phyloP scores from a whole-genome alignment of 1,284 basidiomycete genomes.

The Amylostereum areolatum region DNA sequence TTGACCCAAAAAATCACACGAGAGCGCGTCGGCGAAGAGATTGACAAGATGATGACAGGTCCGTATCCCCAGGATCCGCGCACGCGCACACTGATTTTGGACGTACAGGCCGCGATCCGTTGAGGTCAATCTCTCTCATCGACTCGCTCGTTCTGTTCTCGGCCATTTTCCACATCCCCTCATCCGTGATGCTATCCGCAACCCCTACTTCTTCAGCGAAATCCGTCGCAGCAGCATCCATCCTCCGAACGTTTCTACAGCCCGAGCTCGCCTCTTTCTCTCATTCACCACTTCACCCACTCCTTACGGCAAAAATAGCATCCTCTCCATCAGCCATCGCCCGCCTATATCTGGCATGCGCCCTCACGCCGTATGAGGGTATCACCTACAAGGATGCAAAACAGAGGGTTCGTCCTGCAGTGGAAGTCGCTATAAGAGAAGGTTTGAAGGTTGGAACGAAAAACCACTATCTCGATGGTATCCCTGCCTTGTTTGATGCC shows the following conservation, averaged over 20 bases:
- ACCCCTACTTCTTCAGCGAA: slow-evolving; percentile 27
- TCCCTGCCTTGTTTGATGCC: slow-evolving; percentile 65
- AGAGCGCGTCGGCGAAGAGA: slow-evolving; percentile 87
- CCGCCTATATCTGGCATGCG: slow-evolving; percentile 70
- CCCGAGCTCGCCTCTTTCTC: slow-evolving; percentile 13
- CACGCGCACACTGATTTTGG: slow-evolving; percentile 1
- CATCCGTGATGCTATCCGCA: slow-evolving; percentile 40
- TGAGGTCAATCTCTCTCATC: slow-evolving; percentile 71
- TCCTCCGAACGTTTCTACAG: slow-evolving; percentile 49
- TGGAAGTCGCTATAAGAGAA: slow-evolving; percentile 73
- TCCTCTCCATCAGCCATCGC: slow-evolving; percentile 39
- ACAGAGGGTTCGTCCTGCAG: slow-evolving; percentile 48
- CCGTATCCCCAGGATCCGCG: slow-evolving; percentile 1
- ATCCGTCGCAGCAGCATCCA: slow-evolving; percentile 51
- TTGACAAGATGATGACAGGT: slow-evolving; percentile 91
- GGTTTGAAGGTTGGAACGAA: slow-evolving; percentile 81
- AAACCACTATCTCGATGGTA: slow-evolving; percentile 70
- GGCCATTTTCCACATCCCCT: slow-evolving; percentile 63
- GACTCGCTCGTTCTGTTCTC: slow-evolving; percentile 63
- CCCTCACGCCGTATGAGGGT: slow-evolving; percentile 58
- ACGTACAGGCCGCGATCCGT: slow-evolving; percentile 64
- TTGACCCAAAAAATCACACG: slow-evolving; percentile 77
- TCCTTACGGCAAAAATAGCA: slow-evolving; percentile 33
- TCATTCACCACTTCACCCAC: slow-evolving; percentile 36
- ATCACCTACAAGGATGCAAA: slow-evolving; percentile 63